These are phyloP conservation scores for Lecanosticta acicola DNA, from an alignment of 2,329 filamentous ascomycete species.

Conservation along the genomic window DNA sequence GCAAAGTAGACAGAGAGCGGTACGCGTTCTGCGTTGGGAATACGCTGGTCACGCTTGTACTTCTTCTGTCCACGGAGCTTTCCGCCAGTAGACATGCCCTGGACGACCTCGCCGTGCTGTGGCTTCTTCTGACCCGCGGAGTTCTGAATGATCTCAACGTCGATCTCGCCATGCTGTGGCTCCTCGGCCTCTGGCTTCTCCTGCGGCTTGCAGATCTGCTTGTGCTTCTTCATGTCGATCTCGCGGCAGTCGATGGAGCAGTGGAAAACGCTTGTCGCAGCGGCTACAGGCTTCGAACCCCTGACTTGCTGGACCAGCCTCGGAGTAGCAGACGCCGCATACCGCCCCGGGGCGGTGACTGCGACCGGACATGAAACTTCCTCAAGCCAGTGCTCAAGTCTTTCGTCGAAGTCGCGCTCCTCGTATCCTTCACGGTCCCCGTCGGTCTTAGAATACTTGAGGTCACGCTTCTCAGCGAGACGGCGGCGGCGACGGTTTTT, in stretches of 20 bases:
- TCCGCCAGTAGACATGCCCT: background rate
- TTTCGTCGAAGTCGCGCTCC: no score
- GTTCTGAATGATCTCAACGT: background rate
- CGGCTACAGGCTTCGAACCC: no score
- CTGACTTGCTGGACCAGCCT: no score
- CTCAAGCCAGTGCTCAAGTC: no score
- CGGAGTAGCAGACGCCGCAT: no score
- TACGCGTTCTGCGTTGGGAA: background rate
- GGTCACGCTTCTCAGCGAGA: background rate
- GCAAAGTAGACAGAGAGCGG: background rate
- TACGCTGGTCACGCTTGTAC: background rate
- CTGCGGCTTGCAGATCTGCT: background rate
- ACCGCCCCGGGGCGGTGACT: no score
- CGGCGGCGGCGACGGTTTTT: background rate
- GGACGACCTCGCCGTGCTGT: background rate
- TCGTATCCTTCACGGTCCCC: background rate
- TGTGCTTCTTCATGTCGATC: background rate
- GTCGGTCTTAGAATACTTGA: background rate
- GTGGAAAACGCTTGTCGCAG: no score
- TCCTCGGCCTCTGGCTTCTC: background rate
- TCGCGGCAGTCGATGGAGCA: background rate
- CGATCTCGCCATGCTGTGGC: no score
- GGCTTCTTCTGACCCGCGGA: background rate
- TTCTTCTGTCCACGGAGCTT: background rate
- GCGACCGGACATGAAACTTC: no score